Base-by-base conservation (phyloP, 306 rosid genomes). In the Cyamopsis tetragonoloba region DNA sequence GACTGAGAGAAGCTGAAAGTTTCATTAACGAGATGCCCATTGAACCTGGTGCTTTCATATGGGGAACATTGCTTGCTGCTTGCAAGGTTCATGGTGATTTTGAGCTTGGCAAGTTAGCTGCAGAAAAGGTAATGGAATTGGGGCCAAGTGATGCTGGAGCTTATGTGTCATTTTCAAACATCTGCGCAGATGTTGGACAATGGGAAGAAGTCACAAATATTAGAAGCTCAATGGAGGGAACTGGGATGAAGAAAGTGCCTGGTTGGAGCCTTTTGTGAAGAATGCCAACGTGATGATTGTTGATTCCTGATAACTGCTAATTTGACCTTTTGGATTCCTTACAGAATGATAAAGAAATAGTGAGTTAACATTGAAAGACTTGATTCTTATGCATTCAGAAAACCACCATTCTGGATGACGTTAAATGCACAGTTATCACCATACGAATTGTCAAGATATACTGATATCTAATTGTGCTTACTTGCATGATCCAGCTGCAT, bases 51-150 rank as follows among this genome's bases (percentile, higher is more conserved):
- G 77, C 80, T 58, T 76, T 88, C 5, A 35, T 88, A 41, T 91
- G 97, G 96, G 92, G 81, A 76, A 86, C 85, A 18, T 84, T 91
- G 73, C 93, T 88, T 26, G 82, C 88, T 62, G 86, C 93, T 63
- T 91, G 96, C 72, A 85, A 86, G 73, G 77, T 91, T 32, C 91
- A 88, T 19, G 86, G 88, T 5, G 71, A 91, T 82, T 72, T 79
- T 68, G 89, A 88, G 63, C 85, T 88, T 17, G 96, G 93, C 28
- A 88, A 77, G 78, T 48, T 81, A 42, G 92, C 84, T 1, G 85
- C 97, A 17, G 26, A 67, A 66, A 88, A 74, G 80, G 82, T 88
- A 37, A 48, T 76, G 81, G 89, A 86, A 60, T 81, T 88, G 66
- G 73, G 68, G 69, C 84, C 85, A 62, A 54, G 77, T 76, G 88